Evolutionary conservation across 345 rosid species (phyloP).

Genomic region (Combretum micranthum): DNA sequence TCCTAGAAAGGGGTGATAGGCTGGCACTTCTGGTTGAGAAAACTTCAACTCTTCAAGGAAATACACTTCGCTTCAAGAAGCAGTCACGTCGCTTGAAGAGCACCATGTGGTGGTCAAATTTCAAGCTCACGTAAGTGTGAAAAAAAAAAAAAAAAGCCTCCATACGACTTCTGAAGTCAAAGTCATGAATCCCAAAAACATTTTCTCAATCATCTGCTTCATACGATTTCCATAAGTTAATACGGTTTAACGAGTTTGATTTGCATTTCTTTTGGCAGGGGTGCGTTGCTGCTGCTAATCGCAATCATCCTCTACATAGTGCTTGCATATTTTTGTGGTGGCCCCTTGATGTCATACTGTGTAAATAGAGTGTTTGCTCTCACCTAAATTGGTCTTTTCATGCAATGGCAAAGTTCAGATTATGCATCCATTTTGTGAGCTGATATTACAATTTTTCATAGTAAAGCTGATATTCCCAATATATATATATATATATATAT

Average conservation of each 20-base stretch:
- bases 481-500: background rate
- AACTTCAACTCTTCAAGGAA: constrained; percentile 31
- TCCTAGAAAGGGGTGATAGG: constrained; percentile 44
- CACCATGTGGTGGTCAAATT: constrained; percentile 39
- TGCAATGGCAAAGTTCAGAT: too few species aligned
- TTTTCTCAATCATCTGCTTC: background rate
- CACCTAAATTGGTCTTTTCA: too few species aligned
- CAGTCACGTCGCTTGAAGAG: constrained; percentile 31
- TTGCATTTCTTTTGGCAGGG: constrained; percentile 18
- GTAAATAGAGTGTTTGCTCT: background rate
- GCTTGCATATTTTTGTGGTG: constrained; percentile 23
- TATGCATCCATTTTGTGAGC: background rate
- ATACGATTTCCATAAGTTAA: too few species aligned
- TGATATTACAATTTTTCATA: background rate
- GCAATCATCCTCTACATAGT: constrained; percentile 23
- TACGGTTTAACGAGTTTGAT: background rate
- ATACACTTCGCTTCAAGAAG: constrained; percentile 28
- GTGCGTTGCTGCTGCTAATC: constrained; percentile 15
- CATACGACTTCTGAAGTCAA: background rate
- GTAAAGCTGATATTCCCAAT: background rate
- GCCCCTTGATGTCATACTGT: constrained; percentile 24
- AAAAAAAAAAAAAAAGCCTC: background rate
- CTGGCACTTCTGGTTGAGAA: constrained; percentile 39
- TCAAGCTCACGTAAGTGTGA: constrained; percentile 34
- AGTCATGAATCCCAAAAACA: background rate